Base-by-base conservation (phyloP, 768 basidiomycete genomes). In the Pholiota molesta region DNA sequence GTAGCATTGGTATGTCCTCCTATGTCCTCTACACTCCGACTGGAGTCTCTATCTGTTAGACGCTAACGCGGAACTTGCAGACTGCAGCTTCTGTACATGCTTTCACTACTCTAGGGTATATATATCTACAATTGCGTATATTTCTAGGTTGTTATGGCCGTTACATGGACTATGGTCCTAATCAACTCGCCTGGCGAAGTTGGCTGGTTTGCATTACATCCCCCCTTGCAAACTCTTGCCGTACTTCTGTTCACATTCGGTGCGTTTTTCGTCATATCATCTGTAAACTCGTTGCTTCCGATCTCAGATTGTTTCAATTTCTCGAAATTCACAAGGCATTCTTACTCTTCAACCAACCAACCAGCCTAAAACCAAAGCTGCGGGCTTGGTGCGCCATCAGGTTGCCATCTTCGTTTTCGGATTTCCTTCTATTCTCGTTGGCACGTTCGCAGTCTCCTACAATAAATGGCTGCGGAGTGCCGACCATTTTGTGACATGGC, bases 281-380 rank as follows among this genome's bases (percentile, higher is more conserved):
- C 0, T 44, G 5, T 14, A 19, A n/a, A 16, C 10, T 17, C 5
- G 29, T 16, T 9, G 21, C 21, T n/a, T 56, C 7, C 57, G 35
- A 21, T 3, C 33, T 55, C 23, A 42, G 23, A 14, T 14, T 52
- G 5, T 23, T n/a, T 39, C 51, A 16, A 5, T 14, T 45, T 31
- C 26, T 52, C 49, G 33, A 55, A 31, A 31, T 31, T n/a, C 13
- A 19, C 11, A 39, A 92, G 92, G 87, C 7, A 85, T 95, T 45
- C 69, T 91, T 66, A 92, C 91, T 23, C 86, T 90, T 11, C 93
- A 90, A 65, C 89, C 89, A 1, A 91, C 90, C 11, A 83, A 86
- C 3, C 84, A 85, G 54, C 86, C 87, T 3, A 79, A 76, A 68
- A 83, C 85, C 42, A 90, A 91, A 73, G 79, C 83, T 9, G 84